Evolutionary conservation across 1,284 basidiomycete genomes (phyloP).

Genomic region (Cerrena zonata): DNA sequence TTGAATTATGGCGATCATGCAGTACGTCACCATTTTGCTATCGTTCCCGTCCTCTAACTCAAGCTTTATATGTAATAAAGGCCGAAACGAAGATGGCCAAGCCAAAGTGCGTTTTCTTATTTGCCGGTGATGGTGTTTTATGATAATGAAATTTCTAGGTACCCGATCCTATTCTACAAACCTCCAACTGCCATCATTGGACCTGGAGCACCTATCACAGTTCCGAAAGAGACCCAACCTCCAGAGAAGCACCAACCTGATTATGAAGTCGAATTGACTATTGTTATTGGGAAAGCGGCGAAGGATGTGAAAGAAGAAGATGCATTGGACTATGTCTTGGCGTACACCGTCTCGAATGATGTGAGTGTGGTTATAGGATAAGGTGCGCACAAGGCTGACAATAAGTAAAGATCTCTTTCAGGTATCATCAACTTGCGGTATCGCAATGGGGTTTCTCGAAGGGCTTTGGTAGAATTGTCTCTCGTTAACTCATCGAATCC

Average conservation of each 20-base stretch:
- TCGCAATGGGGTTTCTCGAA: slow-evolving; percentile 86
- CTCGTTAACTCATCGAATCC: no score
- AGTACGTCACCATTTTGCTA: slow-evolving; percentile 47
- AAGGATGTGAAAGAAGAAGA: slow-evolving; percentile 73
- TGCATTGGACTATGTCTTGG: slow-evolving; percentile 77
- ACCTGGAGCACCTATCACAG: slow-evolving; percentile 58
- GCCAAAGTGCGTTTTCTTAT: slow-evolving; percentile 45
- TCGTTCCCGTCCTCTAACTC: no score
- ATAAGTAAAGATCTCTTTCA: slow-evolving; percentile 59
- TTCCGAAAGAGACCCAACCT: slow-evolving; percentile 67
- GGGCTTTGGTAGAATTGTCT: slow-evolving; percentile 69
- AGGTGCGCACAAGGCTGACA: neutral
- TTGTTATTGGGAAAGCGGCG: slow-evolving; percentile 78
- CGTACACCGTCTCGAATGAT: slow-evolving; percentile 77
- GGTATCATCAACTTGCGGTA: slow-evolving; percentile 68
- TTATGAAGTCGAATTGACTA: slow-evolving; percentile 83
- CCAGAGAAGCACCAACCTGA: slow-evolving; percentile 71
- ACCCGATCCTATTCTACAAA: slow-evolving; percentile 78
- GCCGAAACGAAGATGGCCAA: slow-evolving; percentile 59
- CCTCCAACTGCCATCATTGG: slow-evolving; percentile 68
- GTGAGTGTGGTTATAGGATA: slow-evolving; percentile 42
- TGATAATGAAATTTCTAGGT: slow-evolving; percentile 31
- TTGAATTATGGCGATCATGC: slow-evolving; percentile 79
- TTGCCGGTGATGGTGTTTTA: neutral
- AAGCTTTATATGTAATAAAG: slow-evolving; percentile 29